Evolutionary conservation across 2,329 filamentous ascomycete species (phyloP), one percentile per base, ranked within the genome.

Genomic region (Penicillium sp.): DNA sequence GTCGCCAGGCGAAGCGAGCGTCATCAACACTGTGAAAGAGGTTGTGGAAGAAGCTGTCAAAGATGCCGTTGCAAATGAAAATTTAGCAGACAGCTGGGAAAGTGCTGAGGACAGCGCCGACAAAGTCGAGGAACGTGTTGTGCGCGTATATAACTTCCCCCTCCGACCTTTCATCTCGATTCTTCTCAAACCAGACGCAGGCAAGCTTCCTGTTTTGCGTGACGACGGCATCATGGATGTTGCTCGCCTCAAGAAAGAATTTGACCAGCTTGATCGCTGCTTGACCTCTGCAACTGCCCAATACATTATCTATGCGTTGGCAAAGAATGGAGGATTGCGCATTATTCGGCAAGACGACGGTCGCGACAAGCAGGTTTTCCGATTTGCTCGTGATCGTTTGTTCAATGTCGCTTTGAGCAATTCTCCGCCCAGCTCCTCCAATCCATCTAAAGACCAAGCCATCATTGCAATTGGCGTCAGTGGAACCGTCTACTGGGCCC

Each of bases 131-230:
- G 74, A 83, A 3, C 77, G 80, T 47, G 81, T 85, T 24, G 85
- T 96, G 62, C 87, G 84, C 69, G 92, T 97, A 47, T 94, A 90
- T 78, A 96, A 96, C 72, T 96, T 99, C 72, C 94, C 94, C 16
- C 91, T 99, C 87, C 90, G 89, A 72, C 94, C 94, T 3, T 99
- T 95, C 81, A 92, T 96, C 62, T 89, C 92, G 20, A 94, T 99
- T 68, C 86, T 84, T 12, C 83, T 97, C 65, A 74, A 74, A 52
- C 61, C 69, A 20, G 61, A 65, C 52, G 49, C 66, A 40, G 65
- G 64, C 72, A 81, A 67, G 69, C 73, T 74, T 79, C 84, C 69
- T 79, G 84, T 58, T 71, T 80, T 97, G 71, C 86, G 88, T 38
- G 85, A 90, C 57, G 88, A 93, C 63, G 83, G 87, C 45, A 86